Percentiles rank a stretch among this genome's conserved stretches.
Conservation (phyloP, 306 rosid genomes). For the Abrus precatorius region DNA sequence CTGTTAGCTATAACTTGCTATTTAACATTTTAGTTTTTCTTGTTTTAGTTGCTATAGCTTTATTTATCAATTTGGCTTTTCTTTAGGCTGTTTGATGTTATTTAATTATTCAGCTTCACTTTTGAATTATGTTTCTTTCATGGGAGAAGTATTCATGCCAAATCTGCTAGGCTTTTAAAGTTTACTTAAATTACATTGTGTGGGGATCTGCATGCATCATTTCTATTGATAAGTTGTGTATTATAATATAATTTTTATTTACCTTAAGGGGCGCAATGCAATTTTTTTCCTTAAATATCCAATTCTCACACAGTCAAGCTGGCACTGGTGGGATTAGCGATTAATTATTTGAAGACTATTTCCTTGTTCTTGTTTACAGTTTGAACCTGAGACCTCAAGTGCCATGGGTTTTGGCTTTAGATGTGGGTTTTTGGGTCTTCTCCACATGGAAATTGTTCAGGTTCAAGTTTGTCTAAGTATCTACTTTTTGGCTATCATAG, state of each 20-base stretch:
- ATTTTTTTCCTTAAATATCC: conserved; percentile 2
- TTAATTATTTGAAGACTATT: conserved; percentile 35
- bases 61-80: conserved; percentile 14
- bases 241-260: conserved; percentile 28
- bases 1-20: conserved; percentile 24
- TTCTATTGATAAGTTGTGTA: conserved; percentile 24
- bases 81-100: conserved; percentile 36
- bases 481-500: conserved; percentile 41
- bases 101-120: conserved; percentile 39
- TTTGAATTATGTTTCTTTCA: conserved; percentile 37
- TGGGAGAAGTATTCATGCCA: conserved; percentile 32
- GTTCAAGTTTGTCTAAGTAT: conserved; percentile 50
- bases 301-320: conserved; percentile 24
- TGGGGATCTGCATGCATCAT: conserved; percentile 37
- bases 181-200: conserved; percentile 30
- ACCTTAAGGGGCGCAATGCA: conserved; percentile 6
- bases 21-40: conserved; percentile 13
- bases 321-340: conserved; percentile 40
- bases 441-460: conserved; percentile 99
- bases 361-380: conserved; percentile 60
- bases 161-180: conserved; percentile 33
- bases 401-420: conserved; percentile 99
- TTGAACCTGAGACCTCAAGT: conserved; percentile 94
- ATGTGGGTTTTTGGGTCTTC: conserved; percentile 96
- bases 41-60: conserved; percentile 25